Evolutionary conservation across 768 basidiomycete genomes (phyloP).

Genomic region (Rhodotorula paludigena): DNA sequence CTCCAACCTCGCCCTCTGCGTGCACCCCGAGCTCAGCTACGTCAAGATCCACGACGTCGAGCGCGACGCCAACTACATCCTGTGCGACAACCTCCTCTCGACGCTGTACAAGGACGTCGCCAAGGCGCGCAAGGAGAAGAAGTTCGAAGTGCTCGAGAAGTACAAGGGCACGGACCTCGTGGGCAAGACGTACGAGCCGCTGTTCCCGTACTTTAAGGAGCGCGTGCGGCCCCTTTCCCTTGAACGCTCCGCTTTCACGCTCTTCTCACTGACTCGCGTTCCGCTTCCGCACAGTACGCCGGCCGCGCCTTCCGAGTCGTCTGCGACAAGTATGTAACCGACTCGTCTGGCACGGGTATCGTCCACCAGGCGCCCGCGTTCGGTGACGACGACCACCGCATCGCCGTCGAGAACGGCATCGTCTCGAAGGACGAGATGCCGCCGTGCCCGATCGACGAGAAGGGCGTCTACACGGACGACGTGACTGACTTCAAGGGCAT

Average conservation of each 20-base stretch:
- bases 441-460: slow-evolving; percentile 90
- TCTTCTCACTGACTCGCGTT: background rate
- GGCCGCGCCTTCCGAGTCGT: slow-evolving; percentile 86
- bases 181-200: slow-evolving; percentile 87
- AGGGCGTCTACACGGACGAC: slow-evolving; percentile 76
- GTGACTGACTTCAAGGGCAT: slow-evolving; percentile 84
- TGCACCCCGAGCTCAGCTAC: slow-evolving; percentile 92
- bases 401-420: slow-evolving; percentile 77
- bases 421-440: slow-evolving; percentile 85
- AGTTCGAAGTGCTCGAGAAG: slow-evolving; percentile 55
- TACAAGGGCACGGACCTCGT: slow-evolving; percentile 91
- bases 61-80: slow-evolving; percentile 78
- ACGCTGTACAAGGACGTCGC: slow-evolving; percentile 95
- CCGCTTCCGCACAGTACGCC: slow-evolving; percentile 59
- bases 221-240: slow-evolving; percentile 56
- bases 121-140: slow-evolving; percentile 90
- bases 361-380: slow-evolving; percentile 98
- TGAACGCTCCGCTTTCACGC: background rate
- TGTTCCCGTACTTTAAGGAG: slow-evolving; percentile 96
- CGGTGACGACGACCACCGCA: slow-evolving; percentile 96
- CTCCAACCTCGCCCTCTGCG: slow-evolving; percentile 89
- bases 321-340: slow-evolving; percentile 86
- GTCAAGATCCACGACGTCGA: slow-evolving; percentile 93
- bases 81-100: slow-evolving; percentile 77
- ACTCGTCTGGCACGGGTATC: slow-evolving; percentile 89